phyloP scores from a whole-genome alignment of 2,329 filamentous ascomycete genomes.

The Paecilomyces variotii region DNA sequence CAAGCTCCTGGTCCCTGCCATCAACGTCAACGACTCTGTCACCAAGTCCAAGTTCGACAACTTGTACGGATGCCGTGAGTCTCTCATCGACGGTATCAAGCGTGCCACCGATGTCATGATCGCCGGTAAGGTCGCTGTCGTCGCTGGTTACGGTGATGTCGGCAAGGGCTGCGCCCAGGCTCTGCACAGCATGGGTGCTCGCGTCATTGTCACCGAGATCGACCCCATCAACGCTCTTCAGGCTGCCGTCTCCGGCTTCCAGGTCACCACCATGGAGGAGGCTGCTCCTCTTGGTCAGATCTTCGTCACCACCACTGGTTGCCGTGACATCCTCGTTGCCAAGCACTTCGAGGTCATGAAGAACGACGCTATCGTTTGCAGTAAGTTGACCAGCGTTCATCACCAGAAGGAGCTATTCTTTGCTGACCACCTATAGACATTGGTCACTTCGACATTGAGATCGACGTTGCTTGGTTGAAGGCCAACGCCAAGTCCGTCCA shows the following conservation, averaged over 20 bases:
- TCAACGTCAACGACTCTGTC: conserved; percentile 99
- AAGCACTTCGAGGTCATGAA: conserved; percentile 90
- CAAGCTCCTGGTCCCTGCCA: conserved; percentile 82
- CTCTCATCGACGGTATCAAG: conserved; percentile 98
- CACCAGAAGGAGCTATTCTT: background rate
- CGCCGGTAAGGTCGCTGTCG: conserved; percentile 95
- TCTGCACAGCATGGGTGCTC: conserved; percentile 93
- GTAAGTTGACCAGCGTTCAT: conserved; percentile 41
- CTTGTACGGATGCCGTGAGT: conserved; percentile 98
- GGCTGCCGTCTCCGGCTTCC: conserved; percentile 92
- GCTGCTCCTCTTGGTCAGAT: conserved; percentile 84
- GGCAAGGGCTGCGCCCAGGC: conserved; percentile 97
- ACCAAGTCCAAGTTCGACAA: conserved; percentile 99
- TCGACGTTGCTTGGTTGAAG: conserved; percentile 99
- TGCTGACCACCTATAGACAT: conserved; percentile 57
- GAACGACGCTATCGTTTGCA: conserved; percentile 99
- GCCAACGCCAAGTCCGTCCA: conserved; percentile 84
- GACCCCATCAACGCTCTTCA: conserved; percentile 99
- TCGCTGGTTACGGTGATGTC: conserved; percentile 97
- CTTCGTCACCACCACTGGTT: conserved; percentile 98
- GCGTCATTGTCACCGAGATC: conserved; percentile 91
- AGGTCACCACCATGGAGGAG: conserved; percentile 98
- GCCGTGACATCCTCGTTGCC: conserved; percentile 92
- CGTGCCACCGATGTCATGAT: conserved; percentile 99
- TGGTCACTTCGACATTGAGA: conserved; percentile 99